Evolutionary conservation across 208 protist species (phyloP).

Genomic region (Wallacemonas sp.): DNA sequence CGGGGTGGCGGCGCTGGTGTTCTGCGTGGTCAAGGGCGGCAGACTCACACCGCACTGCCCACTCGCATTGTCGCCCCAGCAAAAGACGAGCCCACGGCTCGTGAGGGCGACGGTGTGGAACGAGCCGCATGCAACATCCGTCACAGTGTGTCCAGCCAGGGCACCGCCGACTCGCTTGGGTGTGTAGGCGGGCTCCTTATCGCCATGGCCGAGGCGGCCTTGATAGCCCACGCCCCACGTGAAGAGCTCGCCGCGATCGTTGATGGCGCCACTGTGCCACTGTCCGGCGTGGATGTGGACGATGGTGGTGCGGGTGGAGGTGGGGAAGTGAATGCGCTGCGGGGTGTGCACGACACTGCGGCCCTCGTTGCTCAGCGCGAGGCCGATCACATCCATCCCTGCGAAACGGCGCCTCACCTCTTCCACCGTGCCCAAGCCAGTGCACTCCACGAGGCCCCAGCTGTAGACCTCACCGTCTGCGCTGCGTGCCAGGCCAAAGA

Average conservation of each 20-base stretch:
- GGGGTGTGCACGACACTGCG: conserved; percentile 77
- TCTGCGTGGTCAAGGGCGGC: background rate
- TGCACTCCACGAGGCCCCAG: conserved; percentile 86
- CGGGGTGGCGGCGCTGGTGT: background rate
- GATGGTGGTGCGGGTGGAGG: conserved; percentile 24
- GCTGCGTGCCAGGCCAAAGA: conserved; percentile 78
- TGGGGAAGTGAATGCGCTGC: conserved; percentile 54
- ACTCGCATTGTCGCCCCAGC: conserved; percentile 87
- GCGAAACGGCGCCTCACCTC: conserved; percentile 46
- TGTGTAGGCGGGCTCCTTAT: conserved; percentile 56
- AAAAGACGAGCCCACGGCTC: conserved; percentile 59
- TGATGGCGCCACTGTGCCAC: conserved; percentile 89
- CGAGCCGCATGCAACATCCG: conserved; percentile 81
- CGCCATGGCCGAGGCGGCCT: conserved; percentile 77
- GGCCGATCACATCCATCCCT: conserved; percentile 35
- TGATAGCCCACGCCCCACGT: conserved; percentile 90
- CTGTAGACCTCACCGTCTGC: conserved; percentile 72
- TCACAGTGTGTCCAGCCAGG: conserved; percentile 53
- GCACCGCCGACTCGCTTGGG: conserved; percentile 70
- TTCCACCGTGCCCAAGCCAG: conserved; percentile 65
- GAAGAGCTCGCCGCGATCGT: conserved; percentile 71
- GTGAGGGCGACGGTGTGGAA: conserved; percentile 87
- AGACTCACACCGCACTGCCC: conserved; percentile 65
- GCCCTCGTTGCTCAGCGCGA: conserved; percentile 80
- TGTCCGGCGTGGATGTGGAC: conserved; percentile 80